Percentiles rank a stretch among this genome's conserved stretches.
phyloP scores from a whole-genome alignment of 192 early-diverging fungal species.

The Backusella australiensis region DNA sequence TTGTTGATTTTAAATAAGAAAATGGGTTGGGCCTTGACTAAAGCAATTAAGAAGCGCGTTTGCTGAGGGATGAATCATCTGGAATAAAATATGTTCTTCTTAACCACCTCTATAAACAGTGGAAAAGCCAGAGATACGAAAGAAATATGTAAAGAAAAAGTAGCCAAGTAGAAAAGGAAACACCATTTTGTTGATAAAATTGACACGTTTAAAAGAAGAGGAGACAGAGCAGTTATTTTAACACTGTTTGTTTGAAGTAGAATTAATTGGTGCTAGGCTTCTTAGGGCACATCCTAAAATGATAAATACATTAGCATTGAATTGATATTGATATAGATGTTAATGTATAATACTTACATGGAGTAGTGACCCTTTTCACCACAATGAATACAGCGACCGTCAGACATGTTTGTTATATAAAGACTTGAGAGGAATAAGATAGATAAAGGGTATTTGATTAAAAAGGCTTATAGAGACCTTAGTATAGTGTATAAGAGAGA shows the following conservation, averaged over 20 bases:
- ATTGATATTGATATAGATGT: not conserved
- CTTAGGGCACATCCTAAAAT: slow-evolving; percentile 30
- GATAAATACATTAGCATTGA: not conserved
- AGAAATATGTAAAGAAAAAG: not conserved
- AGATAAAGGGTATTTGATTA: slow-evolving; percentile 7
- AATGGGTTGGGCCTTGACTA: not conserved
- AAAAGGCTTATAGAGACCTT: slow-evolving; percentile 4
- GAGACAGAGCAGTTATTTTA: not conserved
- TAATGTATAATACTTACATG: slow-evolving; percentile 16
- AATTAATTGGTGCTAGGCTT: slow-evolving; percentile 20
- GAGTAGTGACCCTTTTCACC: slow-evolving; percentile 31
- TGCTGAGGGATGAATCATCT: not conserved
- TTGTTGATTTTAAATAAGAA: not conserved
- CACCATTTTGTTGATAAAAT: not conserved
- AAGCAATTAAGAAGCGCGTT: not conserved
- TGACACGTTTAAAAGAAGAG: not conserved
- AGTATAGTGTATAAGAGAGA: not conserved
- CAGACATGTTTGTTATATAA: slow-evolving; percentile 21
- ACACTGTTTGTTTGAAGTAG: not conserved
- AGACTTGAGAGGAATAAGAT: not conserved
- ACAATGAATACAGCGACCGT: slow-evolving; percentile 30
- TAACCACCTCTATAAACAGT: slow-evolving; percentile 3
- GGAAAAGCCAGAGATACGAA: slow-evolving; percentile 1
- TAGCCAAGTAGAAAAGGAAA: not conserved
- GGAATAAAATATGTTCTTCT: slow-evolving; percentile 5